Conservation (phyloP, 1,284 basidiomycete species). For the Singerocomus rubriflavus region DNA sequence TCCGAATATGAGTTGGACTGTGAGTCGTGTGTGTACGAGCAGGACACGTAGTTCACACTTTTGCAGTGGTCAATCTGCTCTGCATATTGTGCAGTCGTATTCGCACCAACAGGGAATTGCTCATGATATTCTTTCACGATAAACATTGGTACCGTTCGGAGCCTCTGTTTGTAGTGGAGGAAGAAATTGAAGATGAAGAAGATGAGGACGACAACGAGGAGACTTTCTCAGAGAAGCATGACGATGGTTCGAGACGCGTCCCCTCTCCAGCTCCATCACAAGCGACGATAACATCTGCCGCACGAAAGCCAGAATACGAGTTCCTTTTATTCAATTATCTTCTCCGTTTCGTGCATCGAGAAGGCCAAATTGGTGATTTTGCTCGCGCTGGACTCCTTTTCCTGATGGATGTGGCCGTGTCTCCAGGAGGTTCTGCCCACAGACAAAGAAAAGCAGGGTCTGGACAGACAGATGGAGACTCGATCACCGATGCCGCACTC, state of each 20-base stretch:
- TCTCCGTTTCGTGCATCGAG: constrained; percentile 91
- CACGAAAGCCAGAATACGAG: constrained; percentile 84
- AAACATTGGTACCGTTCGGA: constrained; percentile 79
- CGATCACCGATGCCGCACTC: constrained; percentile 76
- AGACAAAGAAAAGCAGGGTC: constrained; percentile 31
- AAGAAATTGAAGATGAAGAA: constrained; percentile 57
- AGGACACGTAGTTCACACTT: neutral
- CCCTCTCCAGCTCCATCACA: constrained; percentile 61
- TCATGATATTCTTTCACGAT: constrained; percentile 96
- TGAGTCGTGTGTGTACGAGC: constrained; percentile 39
- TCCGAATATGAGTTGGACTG: constrained; percentile 85
- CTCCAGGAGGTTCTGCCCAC: constrained; percentile 54
- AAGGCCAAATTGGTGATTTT: constrained; percentile 91
- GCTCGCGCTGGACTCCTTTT: constrained; percentile 90
- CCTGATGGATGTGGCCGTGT: constrained; percentile 93
- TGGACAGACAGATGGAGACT: constrained; percentile 45
- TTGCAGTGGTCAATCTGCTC: constrained; percentile 80
- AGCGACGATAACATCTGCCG: constrained; percentile 51
- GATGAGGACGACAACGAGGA: constrained; percentile 49
- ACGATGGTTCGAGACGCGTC: constrained; percentile 34
- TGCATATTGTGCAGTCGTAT: constrained; percentile 91
- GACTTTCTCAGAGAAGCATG: constrained; percentile 18
- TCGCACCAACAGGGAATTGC: constrained; percentile 81
- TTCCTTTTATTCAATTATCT: constrained; percentile 95
- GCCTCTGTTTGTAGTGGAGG: constrained; percentile 63